Base-by-base conservation (phyloP, 805 yeast species). In the Cyberlindnera veronae region DNA sequence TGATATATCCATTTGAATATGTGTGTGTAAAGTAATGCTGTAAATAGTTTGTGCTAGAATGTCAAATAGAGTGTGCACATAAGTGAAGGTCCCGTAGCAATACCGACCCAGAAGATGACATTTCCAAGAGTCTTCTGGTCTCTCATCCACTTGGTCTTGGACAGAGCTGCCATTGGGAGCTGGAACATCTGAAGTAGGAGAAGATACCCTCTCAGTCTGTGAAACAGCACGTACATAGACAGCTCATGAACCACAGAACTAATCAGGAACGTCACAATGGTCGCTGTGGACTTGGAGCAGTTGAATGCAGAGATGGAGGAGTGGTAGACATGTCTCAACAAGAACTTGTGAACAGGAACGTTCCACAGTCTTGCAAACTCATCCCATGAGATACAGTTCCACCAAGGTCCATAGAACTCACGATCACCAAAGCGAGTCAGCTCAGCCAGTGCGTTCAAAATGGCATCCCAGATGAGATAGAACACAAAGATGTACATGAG, bases 341-440 rank as follows among this genome's bases (percentile, higher is more conserved):
- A 66, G 51, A 93, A 93, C 55, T 79, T 76, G 60, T 93, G 96
- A 17, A 93, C 98, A 0, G 98, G 96, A 9, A 77, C 75, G 60
- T 93, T 93, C 99, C 99, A 95, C 46, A 84, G 79, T 49, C 97
- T 72, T 10, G 96, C 83, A 61, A 86, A 93, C 58, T 90, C 90
- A 42, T 85, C 85, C 96, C 97, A 93, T 30, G 87, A 84, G 15
- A 83, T 78, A 46, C 95, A 85, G 53, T 90, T 87, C 99, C 99
- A 93, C 99, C 99, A 95, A 32, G 88, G 85, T 3, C 95, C 91
- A 58, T 95, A 93, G 62, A 93, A 93, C 50, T 84, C 84, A 36
- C 99, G 76, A 60, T 93, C 97, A 5, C 87, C 96, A 64, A 81
- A 95, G 38, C 72, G 57, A 13, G 95, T 81, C 28, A 91, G 67